phyloP scores from a whole-genome alignment of 306 rosid species.

The Adenanthera pavonina region DNA sequence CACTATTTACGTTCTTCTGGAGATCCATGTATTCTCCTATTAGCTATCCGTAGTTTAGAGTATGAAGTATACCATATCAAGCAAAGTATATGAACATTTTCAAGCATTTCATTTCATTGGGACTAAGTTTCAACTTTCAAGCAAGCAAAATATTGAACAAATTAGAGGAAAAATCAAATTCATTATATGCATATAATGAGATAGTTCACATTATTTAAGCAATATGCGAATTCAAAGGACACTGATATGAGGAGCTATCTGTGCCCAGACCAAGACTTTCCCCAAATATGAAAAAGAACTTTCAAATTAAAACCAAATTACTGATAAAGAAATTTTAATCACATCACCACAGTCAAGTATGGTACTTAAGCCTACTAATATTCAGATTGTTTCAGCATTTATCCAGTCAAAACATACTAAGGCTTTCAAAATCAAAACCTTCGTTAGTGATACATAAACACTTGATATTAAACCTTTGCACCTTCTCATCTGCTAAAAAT shows the following conservation, averaged over 20 bases:
- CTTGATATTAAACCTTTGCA: background rate
- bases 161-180: too few species aligned
- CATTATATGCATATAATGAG: background rate
- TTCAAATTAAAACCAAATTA: background rate
- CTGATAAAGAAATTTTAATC: background rate
- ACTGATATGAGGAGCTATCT: background rate
- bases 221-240: background rate
- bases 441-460: background rate
- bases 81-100: background rate
- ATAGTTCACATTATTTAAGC: background rate
- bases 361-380: background rate
- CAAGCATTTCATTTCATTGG: background rate
- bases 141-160: background rate
- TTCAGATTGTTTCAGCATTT: background rate
- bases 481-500: conserved; percentile 16
- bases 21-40: background rate
- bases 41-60: background rate
- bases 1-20: too few species aligned
- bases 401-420: background rate
- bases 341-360: background rate
- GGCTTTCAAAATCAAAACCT: background rate
- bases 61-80: background rate
- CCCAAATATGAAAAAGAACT: background rate
- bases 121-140: background rate
- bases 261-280: background rate